A percentile compares a stretch with the other conserved stretches of the same genome.
phyloP scores from a whole-genome alignment of 108 stramenopile species.

The Nannochloropsis salina region DNA sequence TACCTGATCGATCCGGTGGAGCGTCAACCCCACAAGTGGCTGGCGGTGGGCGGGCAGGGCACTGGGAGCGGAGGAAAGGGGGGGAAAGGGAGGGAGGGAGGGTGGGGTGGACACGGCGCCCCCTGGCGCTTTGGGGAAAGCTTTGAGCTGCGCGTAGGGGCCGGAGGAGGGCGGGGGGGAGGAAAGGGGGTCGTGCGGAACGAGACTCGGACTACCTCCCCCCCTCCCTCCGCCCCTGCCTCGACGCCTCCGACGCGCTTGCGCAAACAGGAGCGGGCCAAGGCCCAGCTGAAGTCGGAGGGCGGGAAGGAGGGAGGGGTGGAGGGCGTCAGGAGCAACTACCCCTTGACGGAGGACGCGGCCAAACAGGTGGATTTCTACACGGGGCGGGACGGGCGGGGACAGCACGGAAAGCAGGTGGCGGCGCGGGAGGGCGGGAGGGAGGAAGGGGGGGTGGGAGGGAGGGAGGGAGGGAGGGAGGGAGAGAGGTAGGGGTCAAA shows the following conservation, averaged over 20 bases:
- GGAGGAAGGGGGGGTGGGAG: background rate
- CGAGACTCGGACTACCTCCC: background rate
- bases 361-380: background rate
- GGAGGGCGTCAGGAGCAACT: background rate
- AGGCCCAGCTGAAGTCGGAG: background rate
- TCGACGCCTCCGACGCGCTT: background rate
- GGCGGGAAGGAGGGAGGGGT: background rate
- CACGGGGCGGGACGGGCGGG: background rate
- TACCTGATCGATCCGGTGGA: background rate
- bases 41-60: background rate
- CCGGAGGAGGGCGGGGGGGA: background rate
- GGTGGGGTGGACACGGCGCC: background rate
- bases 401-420: background rate
- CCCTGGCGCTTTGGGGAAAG: background rate
- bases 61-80: too few species aligned
- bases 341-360: background rate
- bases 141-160: background rate
- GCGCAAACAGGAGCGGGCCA: background rate
- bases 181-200: background rate
- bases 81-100: background rate
- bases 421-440: background rate
- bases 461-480: background rate
- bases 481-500: too few species aligned
- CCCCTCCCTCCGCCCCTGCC: background rate
- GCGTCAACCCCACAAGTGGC: background rate